These are phyloP conservation scores for Tylopilus sp. DNA, from an alignment of 768 basidiomycete species.

Conservation along the genomic window DNA sequence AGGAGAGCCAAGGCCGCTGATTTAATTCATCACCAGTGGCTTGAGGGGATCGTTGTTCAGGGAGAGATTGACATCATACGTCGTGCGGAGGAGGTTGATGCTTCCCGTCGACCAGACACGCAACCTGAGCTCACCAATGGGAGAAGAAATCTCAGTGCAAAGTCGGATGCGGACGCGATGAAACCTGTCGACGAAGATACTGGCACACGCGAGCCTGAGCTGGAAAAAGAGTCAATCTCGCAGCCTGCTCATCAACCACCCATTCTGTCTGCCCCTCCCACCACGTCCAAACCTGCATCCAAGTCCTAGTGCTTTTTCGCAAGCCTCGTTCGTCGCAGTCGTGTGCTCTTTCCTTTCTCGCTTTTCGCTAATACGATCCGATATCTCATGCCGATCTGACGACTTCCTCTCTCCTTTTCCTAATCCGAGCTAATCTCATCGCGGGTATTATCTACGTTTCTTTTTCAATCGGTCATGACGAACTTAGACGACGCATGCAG, in stretches of 20 bases:
- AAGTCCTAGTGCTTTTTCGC: slow-evolving; percentile 1
- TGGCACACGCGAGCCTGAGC: slow-evolving; percentile 8
- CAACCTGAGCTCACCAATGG: slow-evolving; percentile 13
- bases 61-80: slow-evolving; percentile 85
- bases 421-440: slow-evolving; percentile 2
- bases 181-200: slow-evolving; percentile 66
- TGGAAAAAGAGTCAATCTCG: background rate
- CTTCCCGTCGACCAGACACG: slow-evolving; percentile 15
- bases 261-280: slow-evolving; percentile 32
- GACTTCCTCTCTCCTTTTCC: background rate
- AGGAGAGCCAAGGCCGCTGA: slow-evolving; percentile 87
- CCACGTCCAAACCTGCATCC: slow-evolving; percentile 13
- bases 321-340: background rate
- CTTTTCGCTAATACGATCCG: background rate
- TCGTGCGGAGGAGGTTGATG: slow-evolving; percentile 56
- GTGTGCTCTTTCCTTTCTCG: background rate
- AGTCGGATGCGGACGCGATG: slow-evolving; percentile 53
- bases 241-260: slow-evolving; percentile 27
- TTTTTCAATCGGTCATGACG: slow-evolving; percentile 1
- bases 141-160: slow-evolving; percentile 10
- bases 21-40: slow-evolving; percentile 82
- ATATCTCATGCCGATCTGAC: slow-evolving; percentile 2
- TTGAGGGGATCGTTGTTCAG: slow-evolving; percentile 80
- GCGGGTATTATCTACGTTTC: slow-evolving; percentile 1
- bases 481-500: slow-evolving; percentile 1